phyloP scores from a whole-genome alignment of 129 eudicot genomes.

The Artemisia tridentata region DNA sequence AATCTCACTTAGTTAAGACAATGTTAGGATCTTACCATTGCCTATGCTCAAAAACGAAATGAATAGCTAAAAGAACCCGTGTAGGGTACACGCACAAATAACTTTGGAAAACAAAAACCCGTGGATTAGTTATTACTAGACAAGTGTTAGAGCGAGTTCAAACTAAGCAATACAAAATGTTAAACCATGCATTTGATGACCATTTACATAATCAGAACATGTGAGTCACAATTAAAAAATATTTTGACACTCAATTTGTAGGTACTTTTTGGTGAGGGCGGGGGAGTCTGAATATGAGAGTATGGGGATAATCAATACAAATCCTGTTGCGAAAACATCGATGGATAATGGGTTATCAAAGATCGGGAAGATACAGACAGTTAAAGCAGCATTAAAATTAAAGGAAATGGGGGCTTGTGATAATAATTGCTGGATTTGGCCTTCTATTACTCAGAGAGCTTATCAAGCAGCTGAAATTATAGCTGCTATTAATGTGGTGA shows the following conservation, averaged over 20 bases:
- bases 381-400: constrained; percentile 77
- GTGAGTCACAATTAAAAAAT: too few relatives aligned
- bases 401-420: constrained; percentile 87
- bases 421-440: constrained; percentile 94
- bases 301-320: constrained; percentile 83
- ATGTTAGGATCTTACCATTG: too few relatives aligned
- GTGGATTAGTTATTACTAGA: too few relatives aligned
- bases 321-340: constrained; percentile 94
- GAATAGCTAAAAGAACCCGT: too few relatives aligned
- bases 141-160: too few relatives aligned
- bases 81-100: too few relatives aligned
- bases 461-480: constrained; percentile 98
- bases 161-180: too few relatives aligned
- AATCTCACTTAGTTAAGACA: too few relatives aligned
- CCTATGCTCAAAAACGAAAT: too few relatives aligned
- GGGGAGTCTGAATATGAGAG: constrained; percentile 93
- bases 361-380: constrained; percentile 74
- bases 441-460: constrained; percentile 97
- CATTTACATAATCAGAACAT: too few relatives aligned
- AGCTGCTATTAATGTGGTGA: constrained; percentile 67
- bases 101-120: too few relatives aligned
- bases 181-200: too few relatives aligned
- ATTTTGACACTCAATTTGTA: constrained; percentile 11
- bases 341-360: constrained; percentile 81
- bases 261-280: constrained; percentile 94